These are phyloP conservation scores for Stipa capillata DNA, from an alignment of 176 grass and related monocot genomes.

Conservation along the genomic window DNA sequence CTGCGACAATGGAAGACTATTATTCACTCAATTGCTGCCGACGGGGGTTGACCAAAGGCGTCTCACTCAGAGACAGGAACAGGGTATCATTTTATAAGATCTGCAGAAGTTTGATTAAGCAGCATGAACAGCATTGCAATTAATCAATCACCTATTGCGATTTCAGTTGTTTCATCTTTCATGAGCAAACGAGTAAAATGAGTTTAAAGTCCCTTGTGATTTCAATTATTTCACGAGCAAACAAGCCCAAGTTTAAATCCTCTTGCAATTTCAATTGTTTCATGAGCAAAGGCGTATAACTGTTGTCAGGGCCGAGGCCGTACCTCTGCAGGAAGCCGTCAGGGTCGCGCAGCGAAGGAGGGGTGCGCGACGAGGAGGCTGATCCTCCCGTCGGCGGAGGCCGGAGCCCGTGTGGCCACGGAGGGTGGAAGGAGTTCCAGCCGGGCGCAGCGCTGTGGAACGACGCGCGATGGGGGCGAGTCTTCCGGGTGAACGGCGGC, in stretches of 20 bases:
- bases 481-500: neutral
- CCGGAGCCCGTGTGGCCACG: neutral
- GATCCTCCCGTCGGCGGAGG: neutral
- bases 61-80: neutral
- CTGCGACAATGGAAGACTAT: neutral
- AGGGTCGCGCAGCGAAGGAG: neutral
- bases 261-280: neutral
- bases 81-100: neutral
- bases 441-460: neutral
- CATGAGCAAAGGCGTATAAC: neutral
- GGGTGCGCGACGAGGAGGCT: neutral
- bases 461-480: neutral
- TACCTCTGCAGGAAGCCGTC: neutral
- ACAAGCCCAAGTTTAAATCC: too few species aligned
- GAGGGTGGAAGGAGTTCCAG: neutral
- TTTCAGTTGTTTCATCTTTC: too few species aligned
- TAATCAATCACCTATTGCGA: neutral
- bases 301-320: neutral
- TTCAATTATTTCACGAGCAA: neutral
- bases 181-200: too few species aligned
- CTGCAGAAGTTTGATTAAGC: neutral
- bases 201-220: too few species aligned
- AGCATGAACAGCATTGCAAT: neutral
- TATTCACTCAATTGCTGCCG: neutral
- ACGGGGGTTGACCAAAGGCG: neutral